phyloP scores from a whole-genome alignment of 2,329 filamentous ascomycete species.

The Colletotrichum cereale region DNA sequence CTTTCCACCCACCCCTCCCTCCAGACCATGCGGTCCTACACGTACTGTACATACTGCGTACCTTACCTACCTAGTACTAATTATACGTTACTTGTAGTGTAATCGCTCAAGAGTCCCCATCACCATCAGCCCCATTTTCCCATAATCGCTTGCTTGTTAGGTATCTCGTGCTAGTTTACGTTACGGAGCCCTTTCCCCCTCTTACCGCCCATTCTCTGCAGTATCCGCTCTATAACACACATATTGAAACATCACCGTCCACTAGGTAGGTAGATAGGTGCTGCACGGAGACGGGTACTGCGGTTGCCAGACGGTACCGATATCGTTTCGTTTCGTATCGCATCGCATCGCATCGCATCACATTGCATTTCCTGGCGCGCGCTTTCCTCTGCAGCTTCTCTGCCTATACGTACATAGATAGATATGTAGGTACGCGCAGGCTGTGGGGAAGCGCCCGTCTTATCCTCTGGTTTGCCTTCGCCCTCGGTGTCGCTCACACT shows the following conservation, averaged over 20 bases:
- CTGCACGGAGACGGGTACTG: too few relatives aligned
- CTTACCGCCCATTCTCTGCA: background rate
- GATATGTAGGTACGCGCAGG: background rate
- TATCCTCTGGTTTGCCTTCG: background rate
- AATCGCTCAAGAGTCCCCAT: constrained; percentile 16
- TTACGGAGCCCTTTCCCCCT: too few relatives aligned
- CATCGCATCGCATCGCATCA: background rate
- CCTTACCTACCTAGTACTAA: too few relatives aligned
- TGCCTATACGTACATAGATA: too few relatives aligned
- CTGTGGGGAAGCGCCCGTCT: background rate
- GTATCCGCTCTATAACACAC: background rate
- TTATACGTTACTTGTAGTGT: too few relatives aligned
- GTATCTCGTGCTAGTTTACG: background rate
- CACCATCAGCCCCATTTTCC: constrained; percentile 13
- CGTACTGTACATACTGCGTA: too few relatives aligned
- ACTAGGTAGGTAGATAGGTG: background rate
- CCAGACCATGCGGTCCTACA: too few relatives aligned
- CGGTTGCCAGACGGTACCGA: background rate
- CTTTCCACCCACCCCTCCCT: background rate
- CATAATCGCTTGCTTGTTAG: background rate
- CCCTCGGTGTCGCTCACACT: background rate
- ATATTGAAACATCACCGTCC: constrained; percentile 6
- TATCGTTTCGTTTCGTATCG: constrained; percentile 16
- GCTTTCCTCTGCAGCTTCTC: background rate
- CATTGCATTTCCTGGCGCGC: constrained; percentile 16